Evolutionary conservation across 1,139 yeast genomes (phyloP).

Genomic region (Geotrichum reessii): DNA sequence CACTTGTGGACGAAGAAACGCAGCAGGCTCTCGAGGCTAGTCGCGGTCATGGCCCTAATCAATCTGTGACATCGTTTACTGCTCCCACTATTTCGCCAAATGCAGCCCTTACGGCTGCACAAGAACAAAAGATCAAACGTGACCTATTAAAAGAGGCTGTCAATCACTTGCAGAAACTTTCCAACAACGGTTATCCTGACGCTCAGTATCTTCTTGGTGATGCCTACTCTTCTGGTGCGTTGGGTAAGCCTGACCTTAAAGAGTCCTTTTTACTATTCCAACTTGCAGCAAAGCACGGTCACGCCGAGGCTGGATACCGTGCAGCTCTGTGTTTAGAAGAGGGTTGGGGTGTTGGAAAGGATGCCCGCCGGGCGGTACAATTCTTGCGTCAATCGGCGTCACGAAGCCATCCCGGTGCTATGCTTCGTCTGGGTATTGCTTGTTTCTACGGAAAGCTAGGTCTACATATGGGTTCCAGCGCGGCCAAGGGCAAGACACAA

Average conservation of each 20-base stretch:
- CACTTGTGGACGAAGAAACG: slow-evolving; percentile 8
- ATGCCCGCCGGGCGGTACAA: slow-evolving; percentile 78
- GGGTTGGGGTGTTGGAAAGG: slow-evolving; percentile 88
- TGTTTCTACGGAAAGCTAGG: slow-evolving; percentile 86
- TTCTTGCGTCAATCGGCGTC: slow-evolving; percentile 84
- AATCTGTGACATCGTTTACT: slow-evolving; percentile 9
- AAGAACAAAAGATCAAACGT: slow-evolving; percentile 42
- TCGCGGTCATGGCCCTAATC: neutral
- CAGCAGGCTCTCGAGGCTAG: neutral
- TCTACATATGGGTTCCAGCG: slow-evolving; percentile 31
- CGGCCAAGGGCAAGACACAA: slow-evolving; percentile 48
- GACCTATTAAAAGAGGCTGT: slow-evolving; percentile 64
- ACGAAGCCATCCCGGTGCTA: slow-evolving; percentile 90
- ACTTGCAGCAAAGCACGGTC: slow-evolving; percentile 90
- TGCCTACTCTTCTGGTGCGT: slow-evolving; percentile 78
- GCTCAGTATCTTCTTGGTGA: slow-evolving; percentile 90
- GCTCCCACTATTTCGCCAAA: slow-evolving; percentile 8
- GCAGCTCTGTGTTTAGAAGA: slow-evolving; percentile 89
- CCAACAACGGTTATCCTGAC: slow-evolving; percentile 79
- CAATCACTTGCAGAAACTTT: slow-evolving; percentile 59
- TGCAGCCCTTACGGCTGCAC: slow-evolving; percentile 17
- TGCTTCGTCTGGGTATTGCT: slow-evolving; percentile 85
- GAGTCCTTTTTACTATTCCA: slow-evolving; percentile 76
- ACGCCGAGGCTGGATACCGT: slow-evolving; percentile 83
- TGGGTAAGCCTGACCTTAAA: slow-evolving; percentile 74